Evolutionary conservation across 2,329 filamentous ascomycete species (phyloP).

Genomic region (Geoglossum cookeanum): DNA sequence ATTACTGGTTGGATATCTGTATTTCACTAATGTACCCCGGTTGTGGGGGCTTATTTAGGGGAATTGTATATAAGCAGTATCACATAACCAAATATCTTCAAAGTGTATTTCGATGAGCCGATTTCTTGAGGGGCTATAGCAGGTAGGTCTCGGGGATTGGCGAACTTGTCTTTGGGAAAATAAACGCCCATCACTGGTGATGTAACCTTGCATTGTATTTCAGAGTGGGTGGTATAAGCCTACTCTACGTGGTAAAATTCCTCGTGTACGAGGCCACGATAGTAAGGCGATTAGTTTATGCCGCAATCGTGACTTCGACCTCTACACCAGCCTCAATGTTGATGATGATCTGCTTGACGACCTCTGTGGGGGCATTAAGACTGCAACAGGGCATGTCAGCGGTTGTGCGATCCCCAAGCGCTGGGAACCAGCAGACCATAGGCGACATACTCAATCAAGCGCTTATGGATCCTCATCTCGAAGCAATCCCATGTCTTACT

Average conservation of each 20-base stretch:
- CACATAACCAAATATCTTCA: not conserved
- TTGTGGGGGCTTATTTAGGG: not conserved
- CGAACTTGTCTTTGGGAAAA: no score
- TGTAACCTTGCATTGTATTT: no score
- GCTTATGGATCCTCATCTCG: slow-evolving; percentile 99
- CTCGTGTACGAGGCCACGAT: not conserved
- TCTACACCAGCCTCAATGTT: slow-evolving; percentile 90
- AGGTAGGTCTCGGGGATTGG: not conserved
- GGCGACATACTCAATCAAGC: slow-evolving; percentile 64
- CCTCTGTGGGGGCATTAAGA: slow-evolving; percentile 92
- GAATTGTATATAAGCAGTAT: not conserved
- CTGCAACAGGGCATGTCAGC: slow-evolving; percentile 20
- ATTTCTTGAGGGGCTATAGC: not conserved
- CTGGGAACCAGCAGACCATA: not conserved
- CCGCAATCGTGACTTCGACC: slow-evolving; percentile 83
- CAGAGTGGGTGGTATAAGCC: not conserved
- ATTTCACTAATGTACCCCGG: not conserved
- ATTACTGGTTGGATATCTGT: not conserved
- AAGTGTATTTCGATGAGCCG: not conserved
- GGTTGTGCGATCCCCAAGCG: not conserved
- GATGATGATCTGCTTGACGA: slow-evolving; percentile 92
- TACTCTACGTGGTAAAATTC: not conserved
- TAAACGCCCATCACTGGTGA: no score
- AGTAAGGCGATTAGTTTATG: slow-evolving; percentile 27
- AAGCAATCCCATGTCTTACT: slow-evolving; percentile 99